Percentiles rank a stretch among this genome's conserved stretches.
These are phyloP conservation scores for Aspergillus unguis DNA, from an alignment of 2,329 filamentous ascomycete species.

Conservation along the genomic window DNA sequence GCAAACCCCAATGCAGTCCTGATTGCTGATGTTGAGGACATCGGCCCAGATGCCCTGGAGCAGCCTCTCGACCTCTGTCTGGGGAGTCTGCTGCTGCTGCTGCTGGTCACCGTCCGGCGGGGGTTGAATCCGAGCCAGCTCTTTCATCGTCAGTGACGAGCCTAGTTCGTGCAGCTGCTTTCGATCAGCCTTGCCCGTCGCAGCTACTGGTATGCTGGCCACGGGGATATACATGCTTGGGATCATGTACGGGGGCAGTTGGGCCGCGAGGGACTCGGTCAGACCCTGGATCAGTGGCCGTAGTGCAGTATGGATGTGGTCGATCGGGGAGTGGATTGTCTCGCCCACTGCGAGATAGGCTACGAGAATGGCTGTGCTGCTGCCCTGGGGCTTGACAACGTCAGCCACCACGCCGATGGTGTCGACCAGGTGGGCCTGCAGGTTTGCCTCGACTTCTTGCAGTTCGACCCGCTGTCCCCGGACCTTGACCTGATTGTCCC, in stretches of 20 bases:
- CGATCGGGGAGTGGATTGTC: too few relatives aligned
- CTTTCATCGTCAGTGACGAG: not conserved
- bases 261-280: not conserved
- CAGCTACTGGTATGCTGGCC: not conserved
- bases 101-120: too few relatives aligned
- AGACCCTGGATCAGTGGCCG: not conserved
- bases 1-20: too few relatives aligned
- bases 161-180: not conserved
- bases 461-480: slow-evolving; percentile 1
- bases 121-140: not conserved
- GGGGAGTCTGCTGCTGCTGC: too few relatives aligned
- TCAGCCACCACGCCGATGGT: not conserved
- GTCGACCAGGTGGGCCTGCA: not conserved
- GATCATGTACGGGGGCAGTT: not conserved
- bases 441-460: not conserved
- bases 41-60: too few relatives aligned
- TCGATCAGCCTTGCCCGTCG: not conserved
- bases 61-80: too few relatives aligned
- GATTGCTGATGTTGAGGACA: too few relatives aligned
- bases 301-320: too few relatives aligned
- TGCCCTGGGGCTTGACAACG: not conserved
- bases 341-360: too few relatives aligned
- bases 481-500: slow-evolving; percentile 1
- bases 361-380: not conserved
- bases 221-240: not conserved